These are phyloP conservation scores for Taphrina pruni DNA, from an alignment of 1,139 yeast genomes.

Conservation along the genomic window DNA sequence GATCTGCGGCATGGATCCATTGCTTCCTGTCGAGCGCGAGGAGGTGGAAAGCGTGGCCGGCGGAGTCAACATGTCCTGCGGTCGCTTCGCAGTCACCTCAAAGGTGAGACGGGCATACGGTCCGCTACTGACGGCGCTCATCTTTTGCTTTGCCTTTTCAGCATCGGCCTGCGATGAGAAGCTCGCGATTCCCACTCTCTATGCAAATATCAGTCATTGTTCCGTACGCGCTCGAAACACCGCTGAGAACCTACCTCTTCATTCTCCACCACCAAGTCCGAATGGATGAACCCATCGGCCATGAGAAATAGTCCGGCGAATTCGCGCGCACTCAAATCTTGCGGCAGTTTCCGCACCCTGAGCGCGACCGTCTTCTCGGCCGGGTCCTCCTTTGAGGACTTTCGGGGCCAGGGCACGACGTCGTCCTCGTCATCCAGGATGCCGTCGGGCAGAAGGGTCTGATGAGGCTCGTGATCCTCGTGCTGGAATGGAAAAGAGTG, in stretches of 20 bases:
- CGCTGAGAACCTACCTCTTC: constrained; percentile 18
- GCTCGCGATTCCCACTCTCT: constrained; percentile 31
- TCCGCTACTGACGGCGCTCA: constrained; percentile 24
- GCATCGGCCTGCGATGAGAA: constrained; percentile 24
- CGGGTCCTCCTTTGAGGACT: constrained; percentile 16
- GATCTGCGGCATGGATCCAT: constrained; percentile 37
- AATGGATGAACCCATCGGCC: constrained; percentile 36
- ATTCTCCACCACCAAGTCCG: constrained; percentile 17
- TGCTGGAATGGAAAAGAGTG: constrained; percentile 33
- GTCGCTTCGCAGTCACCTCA: constrained; percentile 20
- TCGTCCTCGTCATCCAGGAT: constrained; percentile 40
- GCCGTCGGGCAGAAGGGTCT: constrained; percentile 49
- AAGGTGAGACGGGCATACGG: constrained; percentile 25
- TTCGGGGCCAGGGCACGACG: constrained; percentile 38
- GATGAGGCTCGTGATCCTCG: constrained; percentile 48
- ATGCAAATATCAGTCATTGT: neutral
- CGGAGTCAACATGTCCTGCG: constrained; percentile 29
- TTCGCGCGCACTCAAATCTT: constrained; percentile 38
- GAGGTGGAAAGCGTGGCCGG: constrained; percentile 38
- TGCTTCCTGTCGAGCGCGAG: constrained; percentile 34
- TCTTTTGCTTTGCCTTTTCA: constrained; percentile 29
- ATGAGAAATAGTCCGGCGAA: constrained; percentile 40
- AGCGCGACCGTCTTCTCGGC: constrained; percentile 8
- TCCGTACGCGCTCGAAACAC: too few relatives aligned
- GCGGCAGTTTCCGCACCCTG: constrained; percentile 22